Conservation (phyloP, 176 grass and related monocot genomes). For the Carex scoparia region DNA sequence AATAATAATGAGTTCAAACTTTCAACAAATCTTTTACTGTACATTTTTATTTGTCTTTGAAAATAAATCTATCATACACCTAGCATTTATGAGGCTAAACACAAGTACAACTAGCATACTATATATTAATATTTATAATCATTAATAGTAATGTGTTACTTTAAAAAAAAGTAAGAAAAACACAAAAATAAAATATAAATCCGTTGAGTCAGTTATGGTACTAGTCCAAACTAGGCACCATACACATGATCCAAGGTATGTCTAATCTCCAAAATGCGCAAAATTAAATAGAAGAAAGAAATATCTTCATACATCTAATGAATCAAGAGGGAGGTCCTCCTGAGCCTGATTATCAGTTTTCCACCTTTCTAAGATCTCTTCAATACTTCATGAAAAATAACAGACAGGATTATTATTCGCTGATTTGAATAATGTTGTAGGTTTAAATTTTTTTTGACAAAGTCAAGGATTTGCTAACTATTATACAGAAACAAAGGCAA, state of each 20-base stretch:
- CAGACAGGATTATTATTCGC: not conserved
- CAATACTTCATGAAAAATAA: conserved; percentile 42
- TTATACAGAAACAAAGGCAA: not conserved
- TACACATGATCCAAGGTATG: not conserved
- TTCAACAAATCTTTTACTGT: not conserved
- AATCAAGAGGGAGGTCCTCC: conserved; percentile 31
- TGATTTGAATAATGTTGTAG: not conserved
- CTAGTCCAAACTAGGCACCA: not conserved
- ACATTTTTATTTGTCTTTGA: not conserved
- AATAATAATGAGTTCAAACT: not conserved
- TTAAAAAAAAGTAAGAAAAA: not conserved
- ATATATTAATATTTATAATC: not conserved
- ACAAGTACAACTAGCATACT: not conserved
- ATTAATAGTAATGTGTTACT: not conserved
- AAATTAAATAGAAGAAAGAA: not conserved
- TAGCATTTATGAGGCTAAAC: not conserved
- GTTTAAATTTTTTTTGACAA: not conserved
- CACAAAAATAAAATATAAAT: not conserved
- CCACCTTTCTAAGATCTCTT: conserved; percentile 67
- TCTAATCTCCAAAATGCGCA: not conserved
- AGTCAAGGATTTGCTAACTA: not conserved
- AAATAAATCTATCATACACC: not conserved
- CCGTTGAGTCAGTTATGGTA: not conserved
- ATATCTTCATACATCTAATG: conserved; percentile 45
- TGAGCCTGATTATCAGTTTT: conserved; percentile 27